Evolutionary conservation across 495 filamentous ascomycete genomes (phyloP), one percentile per base, ranked within the genome.

Genomic region (Niebla homalea): DNA sequence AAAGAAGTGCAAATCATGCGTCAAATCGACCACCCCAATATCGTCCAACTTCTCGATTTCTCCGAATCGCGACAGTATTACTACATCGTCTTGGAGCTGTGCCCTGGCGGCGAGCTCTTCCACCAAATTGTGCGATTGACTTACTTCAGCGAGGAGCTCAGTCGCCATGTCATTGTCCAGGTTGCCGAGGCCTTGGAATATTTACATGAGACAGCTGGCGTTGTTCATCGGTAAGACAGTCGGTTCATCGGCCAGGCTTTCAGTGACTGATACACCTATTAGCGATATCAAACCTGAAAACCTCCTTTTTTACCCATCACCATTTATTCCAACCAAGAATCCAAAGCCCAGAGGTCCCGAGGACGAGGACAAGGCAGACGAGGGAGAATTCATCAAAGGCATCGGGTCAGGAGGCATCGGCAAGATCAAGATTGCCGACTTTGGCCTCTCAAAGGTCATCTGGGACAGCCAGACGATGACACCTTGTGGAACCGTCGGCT

Each of bases 391-490:
- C 54, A 78, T 89, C 48, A 71, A 71, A 16, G 89, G 89, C 1
- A 67, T 84, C 37, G 92, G 92, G 21, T 70, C 85, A n/a, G 92
- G 92, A 50, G 93, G 90, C 25, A 98, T 98, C 56, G 92, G 92
- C 23, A 70, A 70, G 50, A 94, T 98, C 70, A 97, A 97, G 72
- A 89, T 98, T 62, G 92, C 92, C 53, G 92, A 98, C 63, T 98
- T 98, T 63, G 92, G 92, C 49, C 70, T 98, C 10, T 96, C 89
- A 40, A 98, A 98, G 67, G 81, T 98, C 48, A 87, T 98, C 10
- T 98, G 92, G 92, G 93, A 98, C 59, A 89, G 78, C 49, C 86
- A 94, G 61, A 98, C 92, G n/a, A 96, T 96, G 88, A 98, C 92
- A 2, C 92, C 92, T 19, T 98, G 92, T 65, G 92, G 92, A 29